Percentiles rank a stretch among this genome's conserved stretches.
Evolutionary conservation across 1,284 basidiomycete species (phyloP).

Genomic region (Apiotrichum gamsii): DNA sequence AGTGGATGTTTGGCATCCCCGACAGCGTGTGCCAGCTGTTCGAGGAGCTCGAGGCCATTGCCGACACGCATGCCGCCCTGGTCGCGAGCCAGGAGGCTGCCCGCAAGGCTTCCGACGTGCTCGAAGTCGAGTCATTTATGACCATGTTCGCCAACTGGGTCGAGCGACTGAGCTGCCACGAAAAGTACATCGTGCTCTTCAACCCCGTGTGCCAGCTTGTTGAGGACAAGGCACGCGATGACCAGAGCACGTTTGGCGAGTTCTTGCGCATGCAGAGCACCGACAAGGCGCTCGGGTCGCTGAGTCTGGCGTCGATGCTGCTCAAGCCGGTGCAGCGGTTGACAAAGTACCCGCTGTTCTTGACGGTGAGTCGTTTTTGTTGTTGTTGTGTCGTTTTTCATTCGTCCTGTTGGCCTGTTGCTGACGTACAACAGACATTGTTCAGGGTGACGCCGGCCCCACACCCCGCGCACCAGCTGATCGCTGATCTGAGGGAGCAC

Average conservation of each 20-base stretch:
- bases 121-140: slow-evolving; percentile 53
- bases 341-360: slow-evolving; percentile 63
- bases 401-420: not conserved
- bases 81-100: slow-evolving; percentile 52
- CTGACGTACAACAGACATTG: slow-evolving; percentile 52
- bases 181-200: slow-evolving; percentile 72
- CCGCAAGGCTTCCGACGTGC: slow-evolving; percentile 30
- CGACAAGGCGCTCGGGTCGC: slow-evolving; percentile 59
- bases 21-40: slow-evolving; percentile 61
- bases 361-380: slow-evolving; percentile 59
- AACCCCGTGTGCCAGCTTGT: slow-evolving; percentile 58
- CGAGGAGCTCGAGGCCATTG: slow-evolving; percentile 78
- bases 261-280: slow-evolving; percentile 71
- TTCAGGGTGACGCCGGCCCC: slow-evolving; percentile 60
- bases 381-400: too few relatives aligned
- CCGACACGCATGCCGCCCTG: slow-evolving; percentile 64
- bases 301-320: slow-evolving; percentile 61
- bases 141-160: slow-evolving; percentile 58
- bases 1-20: slow-evolving; percentile 74
- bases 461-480: slow-evolving; percentile 63
- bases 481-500: slow-evolving; percentile 60
- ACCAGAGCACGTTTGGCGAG: slow-evolving; percentile 66
- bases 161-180: slow-evolving; percentile 66
- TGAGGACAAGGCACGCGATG: slow-evolving; percentile 54
- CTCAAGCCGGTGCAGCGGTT: slow-evolving; percentile 69